Evolutionary conservation across 768 basidiomycete species (phyloP).

Genomic region (Mycena alexandri): DNA sequence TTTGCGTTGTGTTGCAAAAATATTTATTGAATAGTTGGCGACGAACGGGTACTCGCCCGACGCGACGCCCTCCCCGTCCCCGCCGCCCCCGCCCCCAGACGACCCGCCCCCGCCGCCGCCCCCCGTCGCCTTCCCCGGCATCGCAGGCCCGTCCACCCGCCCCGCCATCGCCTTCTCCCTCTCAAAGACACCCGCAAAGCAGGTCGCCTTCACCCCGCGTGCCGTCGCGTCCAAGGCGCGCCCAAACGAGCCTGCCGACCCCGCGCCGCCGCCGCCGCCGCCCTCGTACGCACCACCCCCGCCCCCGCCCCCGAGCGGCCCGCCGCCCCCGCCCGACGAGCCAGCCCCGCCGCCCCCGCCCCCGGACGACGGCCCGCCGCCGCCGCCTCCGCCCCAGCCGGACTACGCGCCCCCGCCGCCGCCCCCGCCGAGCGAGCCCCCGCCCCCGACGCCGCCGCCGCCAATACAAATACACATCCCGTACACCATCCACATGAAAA

Average conservation of each 20-base stretch:
- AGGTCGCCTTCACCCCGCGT: constrained; percentile 34
- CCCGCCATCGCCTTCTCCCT: constrained; percentile 46
- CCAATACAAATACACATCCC: constrained; percentile 33
- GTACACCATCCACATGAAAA: constrained; percentile 33
- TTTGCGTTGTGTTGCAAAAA: neutral
- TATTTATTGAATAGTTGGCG: neutral
- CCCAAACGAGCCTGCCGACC: neutral
- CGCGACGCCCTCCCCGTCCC: constrained; percentile 44
- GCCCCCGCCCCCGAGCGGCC: constrained; percentile 47
- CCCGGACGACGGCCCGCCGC: constrained; percentile 38
- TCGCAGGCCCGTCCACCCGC: constrained; percentile 45
- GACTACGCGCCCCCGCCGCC: constrained; percentile 51
- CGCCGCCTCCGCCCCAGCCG: constrained; percentile 45
- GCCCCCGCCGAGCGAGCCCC: constrained; percentile 51
- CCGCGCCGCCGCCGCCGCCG: constrained; percentile 32
- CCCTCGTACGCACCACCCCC: constrained; percentile 48
- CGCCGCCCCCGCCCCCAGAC: constrained; percentile 41
- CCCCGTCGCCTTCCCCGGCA: constrained; percentile 38
- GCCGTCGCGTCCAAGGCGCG: constrained; percentile 35
- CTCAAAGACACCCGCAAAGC: constrained; percentile 45
- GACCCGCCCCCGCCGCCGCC: constrained; percentile 49
- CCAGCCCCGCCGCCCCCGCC: constrained; percentile 41
- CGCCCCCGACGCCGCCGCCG: constrained; percentile 44
- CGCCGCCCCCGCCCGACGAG: constrained; percentile 45
- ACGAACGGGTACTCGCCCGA: neutral